Evolutionary conservation across 257 asterid genomes (phyloP).

Genomic region (Primulina tabacum): DNA sequence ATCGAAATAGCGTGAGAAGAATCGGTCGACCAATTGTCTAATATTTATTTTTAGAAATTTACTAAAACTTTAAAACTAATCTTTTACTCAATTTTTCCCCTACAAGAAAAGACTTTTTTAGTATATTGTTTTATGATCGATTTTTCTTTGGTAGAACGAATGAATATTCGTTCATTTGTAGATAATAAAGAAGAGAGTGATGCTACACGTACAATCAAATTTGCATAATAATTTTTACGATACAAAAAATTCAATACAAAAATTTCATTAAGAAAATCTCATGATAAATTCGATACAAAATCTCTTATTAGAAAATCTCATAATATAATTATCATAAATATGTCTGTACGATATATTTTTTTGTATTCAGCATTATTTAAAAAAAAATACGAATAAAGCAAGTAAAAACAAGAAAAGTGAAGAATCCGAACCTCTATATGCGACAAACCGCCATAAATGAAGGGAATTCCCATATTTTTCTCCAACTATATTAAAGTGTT

Average conservation of each 20-base stretch:
- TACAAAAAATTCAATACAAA: too few species aligned
- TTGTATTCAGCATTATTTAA: too few species aligned
- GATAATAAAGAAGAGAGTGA: neutral
- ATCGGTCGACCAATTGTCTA: neutral
- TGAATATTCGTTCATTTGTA: neutral
- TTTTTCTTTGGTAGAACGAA: constrained; percentile 2
- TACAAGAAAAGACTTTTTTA: neutral
- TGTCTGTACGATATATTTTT: too few species aligned
- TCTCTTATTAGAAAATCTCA: too few species aligned
- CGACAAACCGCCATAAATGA: constrained; percentile 16
- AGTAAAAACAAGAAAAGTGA: constrained; percentile 5
- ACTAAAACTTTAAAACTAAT: neutral
- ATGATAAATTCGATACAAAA: too few species aligned
- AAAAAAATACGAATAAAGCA: neutral
- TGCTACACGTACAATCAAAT: too few species aligned
- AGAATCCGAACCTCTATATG: constrained; percentile 14
- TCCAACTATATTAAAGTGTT: neutral
- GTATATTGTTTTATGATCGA: neutral
- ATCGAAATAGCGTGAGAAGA: neutral
- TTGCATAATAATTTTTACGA: too few species aligned
- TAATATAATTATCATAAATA: too few species aligned
- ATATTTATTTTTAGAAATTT: too few species aligned
- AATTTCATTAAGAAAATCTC: too few species aligned
- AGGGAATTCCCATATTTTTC: neutral
- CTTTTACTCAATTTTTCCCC: too few species aligned